These are phyloP conservation scores for Zelopaecilomyces penicillatus DNA, from an alignment of 2,329 filamentous ascomycete species.

Conservation along the genomic window DNA sequence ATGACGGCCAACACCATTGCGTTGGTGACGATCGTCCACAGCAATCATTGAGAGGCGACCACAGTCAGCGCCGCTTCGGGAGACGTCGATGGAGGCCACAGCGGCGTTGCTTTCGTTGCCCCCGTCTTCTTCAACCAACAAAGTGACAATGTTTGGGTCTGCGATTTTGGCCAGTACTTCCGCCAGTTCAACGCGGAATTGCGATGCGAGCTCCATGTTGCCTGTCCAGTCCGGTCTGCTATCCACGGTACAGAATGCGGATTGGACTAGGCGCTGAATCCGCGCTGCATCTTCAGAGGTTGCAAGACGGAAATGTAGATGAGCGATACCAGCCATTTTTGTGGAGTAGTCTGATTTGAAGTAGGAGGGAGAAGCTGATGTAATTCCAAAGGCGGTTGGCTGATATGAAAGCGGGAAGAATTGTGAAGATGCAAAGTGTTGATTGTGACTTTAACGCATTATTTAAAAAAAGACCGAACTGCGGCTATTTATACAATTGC, in stretches of 20 bases:
- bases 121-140: slow-evolving; percentile 16
- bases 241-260: slow-evolving; percentile 32
- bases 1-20: slow-evolving; percentile 23
- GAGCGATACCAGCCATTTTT: slow-evolving; percentile 1
- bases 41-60: slow-evolving; percentile 28
- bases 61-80: slow-evolving; percentile 13
- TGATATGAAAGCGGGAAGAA: no score
- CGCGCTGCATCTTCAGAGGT: slow-evolving; percentile 25
- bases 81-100: slow-evolving; percentile 21
- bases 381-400: not conserved
- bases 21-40: slow-evolving; percentile 23
- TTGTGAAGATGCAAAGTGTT: no score
- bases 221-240: slow-evolving; percentile 27
- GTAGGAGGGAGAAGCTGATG: not conserved
- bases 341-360: not conserved
- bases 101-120: slow-evolving; percentile 11
- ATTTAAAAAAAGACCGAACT: no score
- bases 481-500: no score
- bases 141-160: slow-evolving; percentile 18
- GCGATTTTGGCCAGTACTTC: slow-evolving; percentile 48
- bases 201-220: slow-evolving; percentile 50
- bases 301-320: slow-evolving; percentile 29
- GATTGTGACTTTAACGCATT: no score
- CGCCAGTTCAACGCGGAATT: slow-evolving; percentile 60
- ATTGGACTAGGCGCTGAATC: slow-evolving; percentile 29